Base-by-base conservation (phyloP, 305 asterid species). In the Fraxinus greggii region DNA sequence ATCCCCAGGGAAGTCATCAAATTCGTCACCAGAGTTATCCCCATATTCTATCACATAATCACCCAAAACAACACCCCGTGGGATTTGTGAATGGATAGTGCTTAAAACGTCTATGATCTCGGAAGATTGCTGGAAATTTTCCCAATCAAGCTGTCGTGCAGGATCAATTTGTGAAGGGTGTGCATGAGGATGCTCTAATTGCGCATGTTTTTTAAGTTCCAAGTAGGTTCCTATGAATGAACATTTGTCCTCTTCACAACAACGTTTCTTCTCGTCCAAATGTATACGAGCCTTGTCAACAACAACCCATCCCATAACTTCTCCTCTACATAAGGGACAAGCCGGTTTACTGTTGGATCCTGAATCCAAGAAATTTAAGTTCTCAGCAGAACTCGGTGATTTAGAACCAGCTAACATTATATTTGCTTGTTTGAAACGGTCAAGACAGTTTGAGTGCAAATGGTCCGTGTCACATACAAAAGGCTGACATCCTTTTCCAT, bases 1-100 rank as follows among this genome's bases (percentile, higher is more conserved):
- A 21, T 85, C 89, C 77, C 90, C 86, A 19, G 84, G 97, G 79
- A 91, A 91, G 67, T 90, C 91, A 24, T 91, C 98, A 67, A 87
- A 89, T 69, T 92, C 98, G 84, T 93, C 97, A 31, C 92, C 95
- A 21, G 95, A 92, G 82, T 92, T 85, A 79, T 92, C 92, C 76
- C 98, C 98, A 80, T 93, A 93, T 84, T 93, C 98, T 63, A 93
- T 93, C 75, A 93, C 97, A 88, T 93, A 93, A 86, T 93, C 98
- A 56, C 98, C 97, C 48, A 92, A 83, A 79, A 93, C 94, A 75
- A 93, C 97, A 35, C 98, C 98, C 1, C 92, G 87, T 1, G 98
- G 98, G 32, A 93, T 90, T 83, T 92, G 97, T 1, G 98, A 88
- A 76, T 93, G 98, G 45, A 93, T 93, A 63, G 98, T 93, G 87